phyloP scores from a whole-genome alignment of 495 filamentous ascomycete species.

The Aspergillus cavernicola region DNA sequence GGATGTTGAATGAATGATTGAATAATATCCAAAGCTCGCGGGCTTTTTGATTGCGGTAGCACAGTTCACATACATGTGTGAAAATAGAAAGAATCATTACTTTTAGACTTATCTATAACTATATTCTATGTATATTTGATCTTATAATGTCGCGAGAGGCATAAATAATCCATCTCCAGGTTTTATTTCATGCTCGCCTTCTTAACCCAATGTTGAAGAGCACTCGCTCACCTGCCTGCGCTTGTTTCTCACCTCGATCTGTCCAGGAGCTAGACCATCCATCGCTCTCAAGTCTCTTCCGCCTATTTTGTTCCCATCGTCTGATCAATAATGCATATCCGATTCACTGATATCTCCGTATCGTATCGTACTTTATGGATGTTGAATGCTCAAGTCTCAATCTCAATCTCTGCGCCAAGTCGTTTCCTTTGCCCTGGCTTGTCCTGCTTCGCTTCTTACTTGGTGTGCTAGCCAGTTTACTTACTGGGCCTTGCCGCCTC shows the following conservation, averaged over 20 bases:
- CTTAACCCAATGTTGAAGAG: slow-evolving; percentile 10
- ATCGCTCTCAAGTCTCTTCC: neutral
- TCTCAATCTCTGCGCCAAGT: neutral
- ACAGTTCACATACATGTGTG: neutral
- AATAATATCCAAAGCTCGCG: slow-evolving; percentile 3
- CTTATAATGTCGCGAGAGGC: neutral
- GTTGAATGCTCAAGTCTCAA: slow-evolving; percentile 34
- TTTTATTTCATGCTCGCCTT: neutral
- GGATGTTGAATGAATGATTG: neutral
- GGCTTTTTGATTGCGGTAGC: neutral
- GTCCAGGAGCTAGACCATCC: neutral
- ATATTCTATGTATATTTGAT: neutral
- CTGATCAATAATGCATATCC: neutral
- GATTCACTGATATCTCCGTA: neutral
- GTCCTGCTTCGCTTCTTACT: neutral
- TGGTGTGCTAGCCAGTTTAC: neutral
- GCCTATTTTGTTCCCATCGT: neutral
- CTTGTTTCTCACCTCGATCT: neutral
- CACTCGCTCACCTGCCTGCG: neutral
- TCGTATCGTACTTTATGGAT: slow-evolving; percentile 22
- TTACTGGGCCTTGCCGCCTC: slow-evolving; percentile 41
- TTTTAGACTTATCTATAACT: neutral
- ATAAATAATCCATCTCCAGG: neutral
- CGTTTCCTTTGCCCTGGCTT: neutral
- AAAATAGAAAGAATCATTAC: neutral